These are phyloP conservation scores for Xerocomus minutiporus DNA, from an alignment of 1,284 basidiomycete species.

Conservation along the genomic window DNA sequence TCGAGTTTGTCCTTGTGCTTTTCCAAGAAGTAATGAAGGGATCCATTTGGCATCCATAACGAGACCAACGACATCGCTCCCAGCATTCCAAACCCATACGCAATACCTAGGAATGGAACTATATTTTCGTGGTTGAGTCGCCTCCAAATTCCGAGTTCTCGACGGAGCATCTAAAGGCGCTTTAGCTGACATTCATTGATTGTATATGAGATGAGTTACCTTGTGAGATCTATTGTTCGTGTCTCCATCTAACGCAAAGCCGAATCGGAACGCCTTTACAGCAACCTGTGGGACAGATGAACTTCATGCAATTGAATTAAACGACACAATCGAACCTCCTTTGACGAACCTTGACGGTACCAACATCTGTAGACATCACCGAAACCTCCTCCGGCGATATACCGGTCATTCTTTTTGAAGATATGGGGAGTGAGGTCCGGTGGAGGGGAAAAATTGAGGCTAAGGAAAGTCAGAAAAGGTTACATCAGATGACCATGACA, in stretches of 20 bases:
- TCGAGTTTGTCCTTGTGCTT: background rate
- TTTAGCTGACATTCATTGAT: too few species aligned
- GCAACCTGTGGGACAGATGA: background rate
- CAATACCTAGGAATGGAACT: constrained; percentile 18
- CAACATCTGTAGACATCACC: background rate
- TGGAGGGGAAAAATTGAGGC: background rate
- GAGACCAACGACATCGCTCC: constrained; percentile 13
- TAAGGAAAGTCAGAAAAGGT: background rate
- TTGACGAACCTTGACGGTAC: background rate
- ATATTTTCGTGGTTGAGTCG: constrained; percentile 14
- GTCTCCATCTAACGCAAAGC: background rate
- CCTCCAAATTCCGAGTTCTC: constrained; percentile 21
- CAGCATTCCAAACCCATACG: constrained; percentile 12
- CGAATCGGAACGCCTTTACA: background rate
- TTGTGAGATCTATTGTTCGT: background rate
- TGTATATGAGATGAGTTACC: background rate
- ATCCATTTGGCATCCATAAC: constrained; percentile 12
- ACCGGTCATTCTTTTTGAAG: background rate
- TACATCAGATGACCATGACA: background rate
- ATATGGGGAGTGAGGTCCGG: background rate
- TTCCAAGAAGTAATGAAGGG: constrained; percentile 7
- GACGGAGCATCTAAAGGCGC: background rate
- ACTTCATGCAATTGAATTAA: background rate
- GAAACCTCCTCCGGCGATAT: background rate
- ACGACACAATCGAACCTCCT: background rate